These are phyloP conservation scores for Quercus tomentella DNA, from an alignment of 331 rosid genomes.

Conservation along the genomic window DNA sequence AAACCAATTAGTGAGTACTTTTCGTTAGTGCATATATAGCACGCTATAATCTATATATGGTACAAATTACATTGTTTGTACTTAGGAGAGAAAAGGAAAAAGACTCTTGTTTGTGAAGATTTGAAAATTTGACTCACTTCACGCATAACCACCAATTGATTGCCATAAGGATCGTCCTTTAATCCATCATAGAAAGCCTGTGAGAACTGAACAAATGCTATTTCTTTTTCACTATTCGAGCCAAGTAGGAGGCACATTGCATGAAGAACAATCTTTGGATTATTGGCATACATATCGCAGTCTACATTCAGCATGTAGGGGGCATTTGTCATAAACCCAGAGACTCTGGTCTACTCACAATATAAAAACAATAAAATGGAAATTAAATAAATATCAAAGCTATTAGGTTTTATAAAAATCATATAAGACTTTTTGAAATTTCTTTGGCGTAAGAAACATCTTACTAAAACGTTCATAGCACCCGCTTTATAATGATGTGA, in stretches of 20 bases:
- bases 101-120: neutral
- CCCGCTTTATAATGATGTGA: slow-evolving; percentile 70
- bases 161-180: slow-evolving; percentile 73
- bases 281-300: slow-evolving; percentile 74
- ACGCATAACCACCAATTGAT: slow-evolving; percentile 39
- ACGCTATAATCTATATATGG: too few species aligned
- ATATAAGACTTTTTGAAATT: too few species aligned
- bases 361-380: neutral
- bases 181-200: slow-evolving; percentile 53
- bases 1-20: too few species aligned
- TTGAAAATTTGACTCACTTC: slow-evolving; percentile 23
- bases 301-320: slow-evolving; percentile 69
- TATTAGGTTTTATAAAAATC: neutral
- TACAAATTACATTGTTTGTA: too few species aligned
- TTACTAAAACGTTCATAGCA: slow-evolving; percentile 78
- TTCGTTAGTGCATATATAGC: too few species aligned
- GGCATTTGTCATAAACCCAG: slow-evolving; percentile 55
- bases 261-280: slow-evolving; percentile 42
- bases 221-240: slow-evolving; percentile 33
- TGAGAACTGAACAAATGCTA: slow-evolving; percentile 63
- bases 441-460: neutral
- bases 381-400: neutral
- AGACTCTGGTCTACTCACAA: slow-evolving; percentile 28
- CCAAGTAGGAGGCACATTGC: slow-evolving; percentile 59
- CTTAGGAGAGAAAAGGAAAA: neutral